These are phyloP conservation scores for Neofusicoccum laricinum DNA, from an alignment of 2,329 filamentous ascomycete species.

Conservation along the genomic window DNA sequence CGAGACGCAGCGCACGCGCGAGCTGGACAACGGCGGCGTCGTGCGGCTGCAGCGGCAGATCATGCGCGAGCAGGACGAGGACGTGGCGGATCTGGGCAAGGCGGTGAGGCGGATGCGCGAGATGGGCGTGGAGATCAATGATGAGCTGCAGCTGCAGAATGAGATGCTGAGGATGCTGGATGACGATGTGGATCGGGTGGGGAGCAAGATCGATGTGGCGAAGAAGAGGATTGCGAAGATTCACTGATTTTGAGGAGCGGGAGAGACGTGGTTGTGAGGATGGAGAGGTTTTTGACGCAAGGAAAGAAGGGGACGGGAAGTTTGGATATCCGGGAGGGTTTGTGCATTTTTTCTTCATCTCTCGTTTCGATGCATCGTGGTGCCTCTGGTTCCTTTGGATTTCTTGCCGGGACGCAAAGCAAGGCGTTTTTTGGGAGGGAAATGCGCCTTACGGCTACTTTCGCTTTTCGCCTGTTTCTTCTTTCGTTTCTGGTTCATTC, in stretches of 20 bases:
- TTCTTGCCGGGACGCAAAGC: too few species aligned
- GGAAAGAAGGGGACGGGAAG: neutral
- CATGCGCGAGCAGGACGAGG: constrained; percentile 72
- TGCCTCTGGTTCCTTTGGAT: too few species aligned
- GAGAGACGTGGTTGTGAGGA: too few species aligned
- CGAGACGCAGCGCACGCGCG: constrained; percentile 73
- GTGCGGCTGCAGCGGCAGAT: constrained; percentile 70
- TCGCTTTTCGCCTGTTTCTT: neutral
- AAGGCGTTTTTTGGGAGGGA: too few species aligned
- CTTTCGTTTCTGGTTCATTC: neutral
- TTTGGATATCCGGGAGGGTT: neutral
- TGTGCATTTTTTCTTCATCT: too few species aligned
- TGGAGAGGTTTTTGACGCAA: too few species aligned
- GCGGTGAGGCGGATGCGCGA: constrained; percentile 72
- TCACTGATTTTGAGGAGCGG: constrained; percentile 25
- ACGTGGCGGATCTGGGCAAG: constrained; percentile 65
- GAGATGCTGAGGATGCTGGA: constrained; percentile 66
- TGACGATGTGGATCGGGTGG: constrained; percentile 63
- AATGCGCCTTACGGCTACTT: too few species aligned
- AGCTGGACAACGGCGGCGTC: constrained; percentile 73
- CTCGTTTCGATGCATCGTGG: too few species aligned
- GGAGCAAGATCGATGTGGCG: constrained; percentile 69
- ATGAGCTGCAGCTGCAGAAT: constrained; percentile 70
- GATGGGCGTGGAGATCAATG: constrained; percentile 73
- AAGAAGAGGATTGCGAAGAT: constrained; percentile 70